Evolutionary conservation across 1,284 basidiomycete genomes (phyloP).

Genomic region (Ganoderma lingzhi): DNA sequence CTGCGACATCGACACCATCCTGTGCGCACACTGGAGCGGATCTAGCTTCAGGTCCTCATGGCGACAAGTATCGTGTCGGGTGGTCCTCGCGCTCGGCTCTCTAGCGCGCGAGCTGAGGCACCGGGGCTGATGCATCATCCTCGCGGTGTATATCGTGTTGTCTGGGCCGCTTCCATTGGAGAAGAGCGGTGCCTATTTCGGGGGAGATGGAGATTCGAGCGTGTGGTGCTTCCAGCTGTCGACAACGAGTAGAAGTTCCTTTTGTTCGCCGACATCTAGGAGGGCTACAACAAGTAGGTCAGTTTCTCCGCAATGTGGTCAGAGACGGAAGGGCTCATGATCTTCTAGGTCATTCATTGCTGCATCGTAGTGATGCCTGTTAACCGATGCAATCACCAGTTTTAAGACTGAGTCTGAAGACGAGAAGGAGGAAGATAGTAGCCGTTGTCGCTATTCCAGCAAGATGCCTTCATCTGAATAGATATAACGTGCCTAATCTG

Average conservation of each 20-base stretch:
- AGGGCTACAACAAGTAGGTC: conserved; percentile 6
- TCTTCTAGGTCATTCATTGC: background rate
- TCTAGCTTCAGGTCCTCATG: conserved; percentile 25
- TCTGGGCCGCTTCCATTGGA: conserved; percentile 25
- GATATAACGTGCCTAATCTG: background rate
- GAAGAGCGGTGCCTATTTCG: conserved; percentile 28
- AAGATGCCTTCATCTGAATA: background rate
- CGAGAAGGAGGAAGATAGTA: background rate
- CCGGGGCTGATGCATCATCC: conserved; percentile 35
- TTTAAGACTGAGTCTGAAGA: background rate
- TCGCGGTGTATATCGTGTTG: conserved; percentile 30
- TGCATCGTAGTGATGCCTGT: background rate
- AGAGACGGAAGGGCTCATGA: background rate
- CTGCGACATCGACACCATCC: conserved; percentile 14
- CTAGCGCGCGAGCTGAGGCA: conserved; percentile 30
- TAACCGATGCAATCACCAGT: background rate
- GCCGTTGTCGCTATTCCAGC: background rate
- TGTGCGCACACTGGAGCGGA: conserved; percentile 21
- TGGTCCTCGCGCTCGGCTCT: conserved; percentile 17
- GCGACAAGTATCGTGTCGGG: conserved; percentile 30
- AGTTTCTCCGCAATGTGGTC: background rate
- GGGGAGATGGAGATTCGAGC: conserved; percentile 9
- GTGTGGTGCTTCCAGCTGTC: conserved; percentile 31
- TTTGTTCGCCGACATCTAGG: conserved; percentile 14
- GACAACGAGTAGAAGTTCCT: conserved; percentile 23